These are phyloP conservation scores for Leishmania braziliensis DNA, from an alignment of 208 protist genomes.

Conservation along the genomic window DNA sequence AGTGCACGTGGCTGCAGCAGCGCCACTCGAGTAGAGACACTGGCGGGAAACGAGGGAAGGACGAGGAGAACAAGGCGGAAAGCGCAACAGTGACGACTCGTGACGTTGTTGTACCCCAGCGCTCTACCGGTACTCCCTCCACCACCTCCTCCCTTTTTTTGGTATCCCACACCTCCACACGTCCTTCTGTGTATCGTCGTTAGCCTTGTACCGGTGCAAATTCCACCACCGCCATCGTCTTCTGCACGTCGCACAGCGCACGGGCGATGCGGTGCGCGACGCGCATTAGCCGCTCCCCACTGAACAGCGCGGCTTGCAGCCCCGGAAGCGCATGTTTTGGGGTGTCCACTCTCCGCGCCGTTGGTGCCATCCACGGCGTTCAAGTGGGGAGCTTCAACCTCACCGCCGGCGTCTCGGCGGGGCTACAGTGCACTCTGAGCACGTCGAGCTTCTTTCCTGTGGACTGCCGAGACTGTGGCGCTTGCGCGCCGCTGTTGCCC, in stretches of 20 bases:
- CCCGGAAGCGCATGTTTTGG: neutral
- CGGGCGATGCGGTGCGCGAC: slow-evolving; percentile 2
- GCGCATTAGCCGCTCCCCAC: neutral
- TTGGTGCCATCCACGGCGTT: neutral
- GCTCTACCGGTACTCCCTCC: neutral
- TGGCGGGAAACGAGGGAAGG: neutral
- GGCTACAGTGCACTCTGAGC: slow-evolving; percentile 1
- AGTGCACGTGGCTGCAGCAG: neutral
- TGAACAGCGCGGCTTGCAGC: neutral
- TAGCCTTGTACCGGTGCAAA: neutral
- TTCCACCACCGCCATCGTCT: neutral
- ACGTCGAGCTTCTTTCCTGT: slow-evolving; percentile 7
- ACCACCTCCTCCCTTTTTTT: neutral
- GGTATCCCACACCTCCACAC: neutral
- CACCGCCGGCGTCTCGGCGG: neutral
- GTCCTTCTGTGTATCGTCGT: neutral
- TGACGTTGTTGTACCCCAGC: neutral
- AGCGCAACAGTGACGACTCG: neutral
- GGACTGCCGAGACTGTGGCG: too few relatives aligned
- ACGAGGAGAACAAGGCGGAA: neutral
- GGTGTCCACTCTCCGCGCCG: neutral
- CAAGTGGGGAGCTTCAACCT: neutral
- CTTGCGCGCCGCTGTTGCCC: neutral
- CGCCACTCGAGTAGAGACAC: neutral
- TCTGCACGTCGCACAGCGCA: neutral